Evolutionary conservation across 1,139 yeast species (phyloP).

Genomic region (Protomyces arabidopsidicola): DNA sequence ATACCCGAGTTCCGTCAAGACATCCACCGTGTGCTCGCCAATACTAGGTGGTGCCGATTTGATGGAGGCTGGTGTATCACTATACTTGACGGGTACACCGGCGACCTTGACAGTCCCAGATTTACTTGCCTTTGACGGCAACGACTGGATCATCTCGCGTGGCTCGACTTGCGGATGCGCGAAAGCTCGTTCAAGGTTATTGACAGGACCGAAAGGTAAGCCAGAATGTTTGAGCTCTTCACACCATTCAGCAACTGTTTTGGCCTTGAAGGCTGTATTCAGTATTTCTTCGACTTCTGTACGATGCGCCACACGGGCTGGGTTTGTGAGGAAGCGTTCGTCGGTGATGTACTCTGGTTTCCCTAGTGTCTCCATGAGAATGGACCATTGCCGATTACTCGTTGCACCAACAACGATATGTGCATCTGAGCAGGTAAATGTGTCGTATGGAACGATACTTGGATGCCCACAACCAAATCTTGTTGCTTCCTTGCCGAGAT

Average conservation of each 20-base stretch:
- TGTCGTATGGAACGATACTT: conserved; percentile 45
- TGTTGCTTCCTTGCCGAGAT: conserved; percentile 34
- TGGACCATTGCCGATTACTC: conserved; percentile 42
- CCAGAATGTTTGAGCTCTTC: conserved; percentile 38
- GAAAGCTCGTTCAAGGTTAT: conserved; percentile 42
- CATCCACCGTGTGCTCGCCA: conserved; percentile 35
- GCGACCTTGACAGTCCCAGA: conserved; percentile 43
- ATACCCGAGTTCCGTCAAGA: conserved; percentile 28
- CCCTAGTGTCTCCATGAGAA: conserved; percentile 40
- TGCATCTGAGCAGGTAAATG: conserved; percentile 42
- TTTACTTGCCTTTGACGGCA: conserved; percentile 39
- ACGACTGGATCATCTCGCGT: conserved; percentile 40
- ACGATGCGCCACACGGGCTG: conserved; percentile 42
- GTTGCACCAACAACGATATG: conserved; percentile 47
- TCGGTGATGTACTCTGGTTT: conserved; percentile 43
- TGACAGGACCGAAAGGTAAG: conserved; percentile 45
- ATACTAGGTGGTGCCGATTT: conserved; percentile 34
- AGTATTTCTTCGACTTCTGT: conserved; percentile 35
- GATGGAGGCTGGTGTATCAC: conserved; percentile 32
- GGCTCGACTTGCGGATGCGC: conserved; percentile 42
- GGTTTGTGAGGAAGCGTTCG: conserved; percentile 40
- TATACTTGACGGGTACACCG: conserved; percentile 43
- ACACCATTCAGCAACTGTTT: conserved; percentile 41
- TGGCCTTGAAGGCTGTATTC: neutral
- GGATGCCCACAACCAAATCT: conserved; percentile 47